Base-by-base conservation (phyloP, 306 rosid genomes). In the Citrullus amarus region DNA sequence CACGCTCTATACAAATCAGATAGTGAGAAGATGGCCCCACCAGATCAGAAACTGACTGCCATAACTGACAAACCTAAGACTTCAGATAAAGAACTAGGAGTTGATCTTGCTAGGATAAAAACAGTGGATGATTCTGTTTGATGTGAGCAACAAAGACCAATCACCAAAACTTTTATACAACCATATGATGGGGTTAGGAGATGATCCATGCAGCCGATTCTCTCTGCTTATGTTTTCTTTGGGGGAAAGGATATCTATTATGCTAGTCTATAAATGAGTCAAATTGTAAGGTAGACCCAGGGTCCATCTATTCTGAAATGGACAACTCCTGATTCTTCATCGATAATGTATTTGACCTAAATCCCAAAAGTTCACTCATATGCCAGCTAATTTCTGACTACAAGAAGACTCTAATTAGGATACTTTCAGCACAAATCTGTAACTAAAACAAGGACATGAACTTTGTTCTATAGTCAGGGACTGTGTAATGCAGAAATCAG, bases 91-190 rank as follows among this genome's bases (percentile, higher is more conserved):
- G 58, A 71, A 22, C 59, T 71, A 7, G 58, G 6, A 71, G 58
- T 71, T 25, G 75, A 66, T 66, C 73, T 66, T 17, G 18, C 75
- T 22, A 69, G 75, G 46, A 44, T 71, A 71, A 71, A 30, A 28
- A 71, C 76, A 25, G 76, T 71, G 58, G 76, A 71, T 71, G 76
- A 28, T 48, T 71, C 58, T 6, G 76, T 71, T 71, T 71, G 59
- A 71, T 53, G 28, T 7, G 34, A 46, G 9, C 76, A 46, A 25
- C 76, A 71, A 71, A 25, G 58, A 71, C 5, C 58, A 25, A 70
- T 6, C 50, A n/a, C 10, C 57, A 41, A 68, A 53, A 62, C 68
- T 39, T 51, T 11, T 11, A 6, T 71, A 14, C 34, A 71, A 39
- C 41, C 12, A 71, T 69, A 66, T 11, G 58, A 71, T 46, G 58